Evolutionary conservation across 83 land plant genomes (phyloP), one percentile per base, ranked within the genome.

Genomic region (Picea engelmannii): DNA sequence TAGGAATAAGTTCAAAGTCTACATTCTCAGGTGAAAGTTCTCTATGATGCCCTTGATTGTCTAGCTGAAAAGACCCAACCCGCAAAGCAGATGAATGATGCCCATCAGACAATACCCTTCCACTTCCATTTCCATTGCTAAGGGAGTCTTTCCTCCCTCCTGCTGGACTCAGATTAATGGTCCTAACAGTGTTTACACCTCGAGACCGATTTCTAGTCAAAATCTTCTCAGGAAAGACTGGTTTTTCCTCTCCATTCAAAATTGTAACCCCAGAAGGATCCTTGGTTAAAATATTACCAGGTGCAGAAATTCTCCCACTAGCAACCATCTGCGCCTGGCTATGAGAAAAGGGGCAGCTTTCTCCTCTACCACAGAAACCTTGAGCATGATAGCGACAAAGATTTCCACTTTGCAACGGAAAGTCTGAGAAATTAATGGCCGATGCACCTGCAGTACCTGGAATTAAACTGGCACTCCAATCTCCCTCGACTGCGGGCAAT

Each of bases 191-290:
- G 78, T 81, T 87, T 73, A 82, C 42, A 23, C 84, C 89, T 73
- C 70, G 78, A 8, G 84, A 67, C n/a, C 85, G 79, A 27, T 42
- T 81, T 24, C 82, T 67, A 61, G 86, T 82, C 6, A 84, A 76
- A 69, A 87, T 84, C 82, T 83, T 89, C 44, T 85, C 83, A 25
- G 91, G 89, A 85, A 84, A 82, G 25, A n/a, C 67, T 27, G 78
- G 66, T 4, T 83, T 82, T 18, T 23, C 83, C 55, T 40, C 81
- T 71, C 78, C 83, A 68, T 80, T 84, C 71, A 78, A 66, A 64
- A 59, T 80, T 15, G 59, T 63, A 25, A 70, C 18, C 42, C 77
- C 69, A 61, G 66, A 62, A 12, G 81, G 40, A 25, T 71, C 70
- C 47, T 47, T 58, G 52, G 18, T 68, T 70, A 42, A 62, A 18